Evolutionary conservation across 192 early-diverging fungal species (phyloP).

Genomic region (Dissophora ornata): DNA sequence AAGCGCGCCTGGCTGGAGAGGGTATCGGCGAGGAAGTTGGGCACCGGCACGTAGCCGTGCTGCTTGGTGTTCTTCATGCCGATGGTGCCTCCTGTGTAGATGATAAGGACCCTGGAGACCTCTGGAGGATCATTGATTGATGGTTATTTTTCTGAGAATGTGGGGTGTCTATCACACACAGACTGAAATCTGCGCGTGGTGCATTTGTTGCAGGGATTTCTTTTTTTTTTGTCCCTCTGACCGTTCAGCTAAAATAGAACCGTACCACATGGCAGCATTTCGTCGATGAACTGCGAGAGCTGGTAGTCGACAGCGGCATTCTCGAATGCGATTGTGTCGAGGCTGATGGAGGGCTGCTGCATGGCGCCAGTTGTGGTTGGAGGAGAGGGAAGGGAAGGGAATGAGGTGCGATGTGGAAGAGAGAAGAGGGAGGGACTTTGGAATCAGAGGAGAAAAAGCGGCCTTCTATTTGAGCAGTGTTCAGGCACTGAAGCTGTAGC

Average conservation of each 20-base stretch:
- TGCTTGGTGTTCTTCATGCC: slow-evolving; percentile 83
- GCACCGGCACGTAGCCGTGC: slow-evolving; percentile 79
- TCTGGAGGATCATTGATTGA: too few species aligned
- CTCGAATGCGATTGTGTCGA: slow-evolving; percentile 52
- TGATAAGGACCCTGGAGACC: slow-evolving; percentile 83
- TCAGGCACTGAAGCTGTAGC: too few species aligned
- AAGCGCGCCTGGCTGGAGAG: slow-evolving; percentile 83
- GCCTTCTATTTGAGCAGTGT: neutral
- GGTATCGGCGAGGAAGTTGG: slow-evolving; percentile 84
- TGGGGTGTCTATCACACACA: too few species aligned
- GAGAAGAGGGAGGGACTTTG: neutral
- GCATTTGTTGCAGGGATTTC: too few species aligned
- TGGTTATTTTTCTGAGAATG: too few species aligned
- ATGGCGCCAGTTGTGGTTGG: neutral
- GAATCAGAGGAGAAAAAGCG: too few species aligned
- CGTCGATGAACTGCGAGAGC: slow-evolving; percentile 52
- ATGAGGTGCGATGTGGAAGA: neutral
- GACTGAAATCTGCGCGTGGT: too few species aligned
- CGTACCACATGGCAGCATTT: slow-evolving; percentile 54
- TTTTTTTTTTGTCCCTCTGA: too few species aligned
- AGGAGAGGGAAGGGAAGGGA: neutral
- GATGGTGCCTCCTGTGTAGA: slow-evolving; percentile 97
- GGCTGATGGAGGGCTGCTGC: slow-evolving; percentile 5
- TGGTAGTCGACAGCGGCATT: slow-evolving; percentile 56
- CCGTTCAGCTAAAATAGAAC: too few species aligned